Base-by-base conservation (phyloP, 106 monocot genomes). In the Phalaenopsis aphrodite region DNA sequence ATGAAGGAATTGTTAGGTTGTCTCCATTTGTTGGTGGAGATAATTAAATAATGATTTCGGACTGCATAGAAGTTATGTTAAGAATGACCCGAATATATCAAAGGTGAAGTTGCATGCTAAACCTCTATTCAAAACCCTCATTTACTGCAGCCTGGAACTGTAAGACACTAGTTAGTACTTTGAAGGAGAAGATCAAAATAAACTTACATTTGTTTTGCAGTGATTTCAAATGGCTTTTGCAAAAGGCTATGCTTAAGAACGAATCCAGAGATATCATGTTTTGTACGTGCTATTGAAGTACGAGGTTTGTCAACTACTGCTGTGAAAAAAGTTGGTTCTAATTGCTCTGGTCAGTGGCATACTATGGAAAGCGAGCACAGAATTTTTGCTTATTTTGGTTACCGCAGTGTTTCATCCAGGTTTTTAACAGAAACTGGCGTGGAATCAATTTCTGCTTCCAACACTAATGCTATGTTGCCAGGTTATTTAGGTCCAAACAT, bases 401-500 rank as follows among this genome's bases (percentile, higher is more conserved):
- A 80, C 14, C 49, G 68, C 58, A 78, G 89, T 52, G 52, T 52
- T 77, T 55, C 78, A 49, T 85, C 71, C 4, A 52, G 78, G 43
- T 18, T 39, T 41, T 57, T 55, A 71, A 77, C 17, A 77, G 86
- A 87, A 56, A 88, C 81, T 73, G 84, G 87, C 56, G 9, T 58
- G 75, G 56, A 77, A 3, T 23, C 90, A 36, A 84, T 95, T 79
- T 19, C 74, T 76, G 95, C 93, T 79, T 93, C 95, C 41, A 93
- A 91, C 81, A 95, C 93, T 79, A 88, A 91, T 56, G 83, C 88
- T 78, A 92, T 90, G 43, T 36, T 90, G 85, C 77, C 81, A 39
- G 74, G 83, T 19, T 58, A 18, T 43, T 78, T 87, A 49, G 75
- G 48, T 77, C 41, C 79, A 30, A 5, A 76, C 74, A 55, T 38